These are phyloP conservation scores for Hypholoma fasciculare DNA, from an alignment of 768 basidiomycete genomes.

Conservation along the genomic window DNA sequence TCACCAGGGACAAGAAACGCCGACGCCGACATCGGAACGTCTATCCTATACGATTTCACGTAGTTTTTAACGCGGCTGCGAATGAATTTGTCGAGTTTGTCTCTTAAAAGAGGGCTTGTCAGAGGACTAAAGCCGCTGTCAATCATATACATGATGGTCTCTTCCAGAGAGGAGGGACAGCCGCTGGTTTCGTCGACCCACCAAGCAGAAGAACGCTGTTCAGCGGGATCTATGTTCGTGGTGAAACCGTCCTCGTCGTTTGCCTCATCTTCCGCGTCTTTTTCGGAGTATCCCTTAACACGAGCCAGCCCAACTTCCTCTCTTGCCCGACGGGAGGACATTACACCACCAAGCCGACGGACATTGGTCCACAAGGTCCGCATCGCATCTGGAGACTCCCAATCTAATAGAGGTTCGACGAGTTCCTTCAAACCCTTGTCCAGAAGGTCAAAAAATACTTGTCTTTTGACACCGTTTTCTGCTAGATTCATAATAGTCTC, in stretches of 20 bases:
- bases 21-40: conserved; percentile 57
- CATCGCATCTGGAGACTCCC: conserved; percentile 45
- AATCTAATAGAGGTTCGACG: conserved; percentile 40
- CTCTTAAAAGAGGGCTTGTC: conserved; percentile 46
- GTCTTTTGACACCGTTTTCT: conserved; percentile 56
- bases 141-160: conserved; percentile 58
- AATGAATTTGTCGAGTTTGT: conserved; percentile 53
- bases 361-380: conserved; percentile 40
- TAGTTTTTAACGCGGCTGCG: conserved; percentile 42
- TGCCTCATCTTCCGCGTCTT: conserved; percentile 33
- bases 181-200: conserved; percentile 69
- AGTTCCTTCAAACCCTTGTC: conserved; percentile 32
- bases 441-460: conserved; percentile 40
- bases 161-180: conserved; percentile 61
- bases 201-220: conserved; percentile 59
- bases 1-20: conserved; percentile 64
- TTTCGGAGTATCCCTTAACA: conserved; percentile 41
- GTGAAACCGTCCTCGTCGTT: conserved; percentile 35
- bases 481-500: conserved; percentile 64
- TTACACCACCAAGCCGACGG: conserved; percentile 39
- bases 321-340: conserved; percentile 38
- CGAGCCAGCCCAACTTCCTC: conserved; percentile 40
- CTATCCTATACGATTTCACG: conserved; percentile 44
- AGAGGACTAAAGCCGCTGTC: conserved; percentile 60
- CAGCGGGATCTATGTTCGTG: conserved; percentile 19